Conservation (phyloP, 2,329 filamentous ascomycete genomes). For the Talaromyces marneffei region DNA sequence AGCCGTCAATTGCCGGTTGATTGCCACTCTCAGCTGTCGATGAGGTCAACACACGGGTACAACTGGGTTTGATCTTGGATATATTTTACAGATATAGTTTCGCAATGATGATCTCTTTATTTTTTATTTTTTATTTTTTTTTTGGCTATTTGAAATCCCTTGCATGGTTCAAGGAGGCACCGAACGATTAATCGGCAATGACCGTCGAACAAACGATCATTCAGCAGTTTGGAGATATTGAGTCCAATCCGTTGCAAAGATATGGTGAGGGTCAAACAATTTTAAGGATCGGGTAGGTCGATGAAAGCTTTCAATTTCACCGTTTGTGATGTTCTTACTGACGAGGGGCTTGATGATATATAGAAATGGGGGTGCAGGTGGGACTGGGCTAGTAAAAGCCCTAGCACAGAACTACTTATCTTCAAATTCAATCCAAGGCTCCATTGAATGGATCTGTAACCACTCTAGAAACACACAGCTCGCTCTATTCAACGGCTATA, state of each 20-base stretch:
- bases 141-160: too few relatives aligned
- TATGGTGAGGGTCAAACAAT: background rate
- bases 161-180: too few relatives aligned
- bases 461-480: background rate
- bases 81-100: too few relatives aligned
- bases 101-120: too few relatives aligned
- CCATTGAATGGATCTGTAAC: background rate
- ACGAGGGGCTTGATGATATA: background rate
- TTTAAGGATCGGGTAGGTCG: background rate
- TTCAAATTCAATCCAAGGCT: background rate
- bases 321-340: background rate
- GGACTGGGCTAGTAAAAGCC: background rate
- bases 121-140: too few relatives aligned
- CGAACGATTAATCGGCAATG: too few relatives aligned
- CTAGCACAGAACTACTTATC: background rate
- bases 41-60: too few relatives aligned
- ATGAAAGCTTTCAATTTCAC: too few relatives aligned
- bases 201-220: background rate
- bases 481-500: background rate
- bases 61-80: too few relatives aligned
- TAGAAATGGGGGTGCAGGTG: background rate
- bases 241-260: background rate
- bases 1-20: too few relatives aligned
- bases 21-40: too few relatives aligned
- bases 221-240: background rate